Evolutionary conservation across 768 basidiomycete genomes (phyloP), one percentile per base, ranked within the genome.

Genomic region (Tephrocybe sp.): DNA sequence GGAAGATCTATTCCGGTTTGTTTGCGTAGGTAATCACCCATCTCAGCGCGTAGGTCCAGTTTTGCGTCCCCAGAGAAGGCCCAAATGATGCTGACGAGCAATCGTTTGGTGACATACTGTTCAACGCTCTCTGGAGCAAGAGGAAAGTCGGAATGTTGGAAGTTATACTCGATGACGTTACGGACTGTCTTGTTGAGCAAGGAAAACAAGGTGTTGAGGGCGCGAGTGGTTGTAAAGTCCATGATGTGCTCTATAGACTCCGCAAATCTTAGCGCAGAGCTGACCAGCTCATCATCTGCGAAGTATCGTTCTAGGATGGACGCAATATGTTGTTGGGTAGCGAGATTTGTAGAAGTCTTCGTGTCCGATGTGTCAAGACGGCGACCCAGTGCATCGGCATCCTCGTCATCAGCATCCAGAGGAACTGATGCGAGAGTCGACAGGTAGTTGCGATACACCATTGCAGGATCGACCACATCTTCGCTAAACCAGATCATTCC

Each of bases 401-500:
- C 90, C 44, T 98, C 96, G 50, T 98, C 96, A 48, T 94, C 92
- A 8, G 86, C 86, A 61, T 93, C 94, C 58, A 98, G 69, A 9
- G 93, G 82, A 1, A 86, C 74, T 1, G 83, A 73, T 0, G 86
- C 76, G 22, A 98, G 74, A 0, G 86, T 86, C 44, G 81, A 77
- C 38, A 99, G 81, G 62, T 98, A 96, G 63, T 98, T 80, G 44
- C 80, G 83, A 67, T 89, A 97, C 15, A 97, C 82, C 97, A 98
- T 98, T 1, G 77, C 71, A 5, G 94, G 85, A 55, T 92, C 87
- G 22, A 99, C 84, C 40, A 97, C 85, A 56, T 98, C 94, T 51
- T 98, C 94, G 64, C 94, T 98, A 74, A 99, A 99, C 97, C 97
- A 99, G 60, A 99, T 96, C 97, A 99, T 99, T 65, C 97, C 97